phyloP scores from a whole-genome alignment of 2,329 filamentous ascomycete species.

The Chaetomiaceae sp. region DNA sequence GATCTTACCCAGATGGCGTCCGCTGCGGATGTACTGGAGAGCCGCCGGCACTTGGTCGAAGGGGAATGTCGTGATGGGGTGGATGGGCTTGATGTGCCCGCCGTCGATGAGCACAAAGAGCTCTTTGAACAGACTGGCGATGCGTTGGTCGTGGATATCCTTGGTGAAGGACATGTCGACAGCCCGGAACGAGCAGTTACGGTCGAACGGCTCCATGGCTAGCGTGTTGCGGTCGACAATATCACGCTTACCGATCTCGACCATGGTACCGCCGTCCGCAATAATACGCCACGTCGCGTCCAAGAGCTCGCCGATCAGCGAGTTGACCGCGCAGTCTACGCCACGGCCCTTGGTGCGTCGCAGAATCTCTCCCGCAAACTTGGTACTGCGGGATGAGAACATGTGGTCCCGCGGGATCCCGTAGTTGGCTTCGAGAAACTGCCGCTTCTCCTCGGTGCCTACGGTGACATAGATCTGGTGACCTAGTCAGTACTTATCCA shows the following conservation, averaged over 20 bases:
- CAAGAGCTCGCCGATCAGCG: slow-evolving; percentile 27
- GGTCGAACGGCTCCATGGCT: slow-evolving; percentile 20
- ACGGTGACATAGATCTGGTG: slow-evolving; percentile 33
- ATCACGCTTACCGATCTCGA: slow-evolving; percentile 28
- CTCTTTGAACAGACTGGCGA: slow-evolving; percentile 11
- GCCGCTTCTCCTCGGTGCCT: slow-evolving; percentile 27
- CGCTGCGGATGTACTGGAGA: slow-evolving; percentile 30
- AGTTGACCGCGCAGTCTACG: slow-evolving; percentile 30
- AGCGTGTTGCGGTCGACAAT: slow-evolving; percentile 21
- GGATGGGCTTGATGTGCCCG: slow-evolving; percentile 29
- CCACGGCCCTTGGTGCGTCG: slow-evolving; percentile 27
- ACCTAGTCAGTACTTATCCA: too few relatives aligned
- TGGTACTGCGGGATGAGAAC: slow-evolving; percentile 28
- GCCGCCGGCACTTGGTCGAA: slow-evolving; percentile 29
- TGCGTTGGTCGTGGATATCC: neutral
- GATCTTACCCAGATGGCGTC: slow-evolving; percentile 37
- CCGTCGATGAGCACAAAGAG: slow-evolving; percentile 19
- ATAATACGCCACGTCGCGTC: slow-evolving; percentile 30
- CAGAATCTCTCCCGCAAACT: slow-evolving; percentile 28
- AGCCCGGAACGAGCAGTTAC: slow-evolving; percentile 21
- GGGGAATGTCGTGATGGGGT: slow-evolving; percentile 27
- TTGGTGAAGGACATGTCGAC: slow-evolving; percentile 19
- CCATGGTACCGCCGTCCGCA: slow-evolving; percentile 30
- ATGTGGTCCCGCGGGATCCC: slow-evolving; percentile 31
- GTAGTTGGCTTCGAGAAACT: slow-evolving; percentile 28